Percentiles rank a stretch among this genome's conserved stretches.
Conservation (phyloP, 208 protist species). For the Trypanosoma boissoni region DNA sequence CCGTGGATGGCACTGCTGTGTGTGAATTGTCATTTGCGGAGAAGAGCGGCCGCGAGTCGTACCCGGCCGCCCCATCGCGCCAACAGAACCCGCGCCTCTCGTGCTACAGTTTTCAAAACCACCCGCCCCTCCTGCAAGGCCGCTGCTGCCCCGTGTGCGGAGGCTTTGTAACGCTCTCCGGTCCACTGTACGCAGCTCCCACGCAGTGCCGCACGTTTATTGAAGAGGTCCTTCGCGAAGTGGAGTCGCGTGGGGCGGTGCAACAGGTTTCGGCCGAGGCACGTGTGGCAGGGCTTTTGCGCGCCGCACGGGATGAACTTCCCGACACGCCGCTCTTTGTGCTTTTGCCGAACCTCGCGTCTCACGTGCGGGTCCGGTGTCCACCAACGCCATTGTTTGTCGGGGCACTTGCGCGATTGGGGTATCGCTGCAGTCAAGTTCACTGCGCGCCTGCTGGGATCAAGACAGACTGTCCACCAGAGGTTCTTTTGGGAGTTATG, state of each 20-base stretch:
- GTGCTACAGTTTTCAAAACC: slow-evolving; percentile 29
- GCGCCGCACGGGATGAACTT: slow-evolving; percentile 83
- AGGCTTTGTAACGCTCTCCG: slow-evolving; percentile 67
- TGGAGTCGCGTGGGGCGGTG: slow-evolving; percentile 65
- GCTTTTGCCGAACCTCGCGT: slow-evolving; percentile 63
- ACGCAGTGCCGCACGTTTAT: slow-evolving; percentile 90
- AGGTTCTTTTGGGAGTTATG: slow-evolving; percentile 84
- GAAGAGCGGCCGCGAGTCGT: slow-evolving; percentile 26
- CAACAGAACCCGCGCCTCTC: slow-evolving; percentile 48
- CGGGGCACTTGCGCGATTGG: slow-evolving; percentile 68
- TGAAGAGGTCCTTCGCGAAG: slow-evolving; percentile 48
- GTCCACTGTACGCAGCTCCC: slow-evolving; percentile 92
- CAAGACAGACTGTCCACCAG: slow-evolving; percentile 91
- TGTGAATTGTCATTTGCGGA: not conserved
- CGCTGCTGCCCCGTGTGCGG: slow-evolving; percentile 82
- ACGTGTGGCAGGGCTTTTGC: slow-evolving; percentile 84
- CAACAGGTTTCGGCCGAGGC: slow-evolving; percentile 50
- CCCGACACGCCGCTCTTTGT: slow-evolving; percentile 87
- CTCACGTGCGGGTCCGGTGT: slow-evolving; percentile 72
- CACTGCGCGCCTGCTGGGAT: slow-evolving; percentile 86
- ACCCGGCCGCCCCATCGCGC: slow-evolving; percentile 38
- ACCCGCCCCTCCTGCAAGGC: slow-evolving; percentile 6
- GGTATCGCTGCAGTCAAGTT: slow-evolving; percentile 89
- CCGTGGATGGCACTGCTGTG: not conserved
- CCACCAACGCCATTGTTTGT: slow-evolving; percentile 74